phyloP scores from a whole-genome alignment of 768 basidiomycete genomes.

The Collybia sordida region DNA sequence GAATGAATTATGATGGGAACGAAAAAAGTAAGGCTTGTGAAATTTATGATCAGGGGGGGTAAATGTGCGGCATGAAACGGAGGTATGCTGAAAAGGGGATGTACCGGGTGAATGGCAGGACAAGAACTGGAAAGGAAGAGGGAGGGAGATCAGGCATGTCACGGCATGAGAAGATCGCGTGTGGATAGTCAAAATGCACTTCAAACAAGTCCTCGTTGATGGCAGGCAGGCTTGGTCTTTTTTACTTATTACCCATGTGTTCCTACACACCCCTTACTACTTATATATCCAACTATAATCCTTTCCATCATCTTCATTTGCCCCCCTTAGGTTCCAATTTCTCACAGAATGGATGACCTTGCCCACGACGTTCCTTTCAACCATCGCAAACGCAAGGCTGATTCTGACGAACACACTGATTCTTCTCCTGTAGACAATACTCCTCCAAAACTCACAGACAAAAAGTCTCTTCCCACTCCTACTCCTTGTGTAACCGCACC shows the following conservation, averaged over 20 bases:
- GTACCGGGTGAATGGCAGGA: not conserved
- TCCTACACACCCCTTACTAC: conserved; percentile 30
- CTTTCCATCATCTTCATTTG: conserved; percentile 5
- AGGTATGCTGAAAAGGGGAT: conserved; percentile 16
- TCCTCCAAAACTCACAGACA: conserved; percentile 20
- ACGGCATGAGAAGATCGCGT: conserved; percentile 34
- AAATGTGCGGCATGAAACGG: conserved; percentile 5
- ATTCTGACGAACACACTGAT: conserved; percentile 44
- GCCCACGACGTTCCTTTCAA: conserved; percentile 50
- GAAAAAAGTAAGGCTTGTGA: conserved; percentile 9
- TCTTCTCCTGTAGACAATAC: conserved; percentile 23
- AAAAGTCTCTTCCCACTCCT: conserved; percentile 5
- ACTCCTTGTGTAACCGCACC: conserved; percentile 27
- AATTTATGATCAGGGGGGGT: conserved; percentile 17
- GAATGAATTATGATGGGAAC: conserved; percentile 10
- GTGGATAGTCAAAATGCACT: conserved; percentile 12
- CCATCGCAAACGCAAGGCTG: conserved; percentile 71
- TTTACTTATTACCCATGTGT: conserved; percentile 36
- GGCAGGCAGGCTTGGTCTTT: conserved; percentile 4
- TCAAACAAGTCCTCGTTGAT: conserved; percentile 11
- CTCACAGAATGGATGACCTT: conserved; percentile 57
- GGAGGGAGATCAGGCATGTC: conserved; percentile 30
- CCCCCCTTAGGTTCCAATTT: conserved; percentile 16
- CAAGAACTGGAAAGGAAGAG: not conserved
- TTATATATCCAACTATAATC: conserved; percentile 26